Conservation (phyloP, 2,329 filamentous ascomycete genomes). For the Pseudocercospora vitis region DNA sequence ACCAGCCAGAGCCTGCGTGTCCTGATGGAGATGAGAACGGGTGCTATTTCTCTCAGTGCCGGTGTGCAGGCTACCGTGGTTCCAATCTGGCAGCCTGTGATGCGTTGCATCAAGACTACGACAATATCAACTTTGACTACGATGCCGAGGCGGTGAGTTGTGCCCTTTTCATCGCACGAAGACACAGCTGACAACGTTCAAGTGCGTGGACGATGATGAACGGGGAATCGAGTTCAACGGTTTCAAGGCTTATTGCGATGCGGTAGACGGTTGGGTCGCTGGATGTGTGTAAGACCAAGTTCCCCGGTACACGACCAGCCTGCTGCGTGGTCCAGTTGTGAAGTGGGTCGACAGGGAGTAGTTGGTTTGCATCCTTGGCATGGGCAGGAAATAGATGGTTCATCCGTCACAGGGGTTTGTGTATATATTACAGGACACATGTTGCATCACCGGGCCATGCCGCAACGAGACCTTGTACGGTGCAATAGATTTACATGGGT, state of each 20-base stretch:
- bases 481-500: too few relatives aligned
- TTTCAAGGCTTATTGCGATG: background rate
- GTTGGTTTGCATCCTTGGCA: too few relatives aligned
- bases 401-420: too few relatives aligned
- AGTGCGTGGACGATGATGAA: background rate
- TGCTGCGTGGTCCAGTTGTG: too few relatives aligned
- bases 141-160: background rate
- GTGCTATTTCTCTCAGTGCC: background rate
- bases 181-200: background rate
- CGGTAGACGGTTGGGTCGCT: background rate
- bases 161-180: background rate
- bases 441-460: too few relatives aligned
- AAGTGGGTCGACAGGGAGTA: too few relatives aligned
- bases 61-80: background rate
- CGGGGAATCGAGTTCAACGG: background rate
- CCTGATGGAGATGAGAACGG: background rate
- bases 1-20: background rate
- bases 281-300: too few relatives aligned
- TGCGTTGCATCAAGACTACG: background rate
- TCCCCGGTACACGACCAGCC: too few relatives aligned
- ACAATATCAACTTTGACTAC: background rate
- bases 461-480: too few relatives aligned
- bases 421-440: too few relatives aligned
- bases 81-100: too few relatives aligned
- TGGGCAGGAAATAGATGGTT: too few relatives aligned